phyloP scores from a whole-genome alignment of 2,329 filamentous ascomycete species.

The Westerdykella sp. region DNA sequence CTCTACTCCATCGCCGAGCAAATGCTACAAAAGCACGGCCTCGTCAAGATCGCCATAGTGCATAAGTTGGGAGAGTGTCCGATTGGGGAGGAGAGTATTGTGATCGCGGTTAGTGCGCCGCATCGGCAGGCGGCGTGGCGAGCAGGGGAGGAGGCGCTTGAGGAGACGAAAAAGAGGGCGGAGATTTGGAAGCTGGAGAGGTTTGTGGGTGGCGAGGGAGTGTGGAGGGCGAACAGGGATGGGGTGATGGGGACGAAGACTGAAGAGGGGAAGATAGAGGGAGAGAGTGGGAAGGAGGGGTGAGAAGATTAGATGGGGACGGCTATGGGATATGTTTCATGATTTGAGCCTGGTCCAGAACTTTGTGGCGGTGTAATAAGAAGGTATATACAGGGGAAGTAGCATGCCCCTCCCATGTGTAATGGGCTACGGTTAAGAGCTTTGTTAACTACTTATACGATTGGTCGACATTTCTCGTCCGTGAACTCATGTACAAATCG shows the following conservation, averaged over 20 bases:
- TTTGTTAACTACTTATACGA: no score
- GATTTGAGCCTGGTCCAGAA: no score
- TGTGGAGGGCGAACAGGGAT: constrained; percentile 86
- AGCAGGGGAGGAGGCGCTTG: constrained; percentile 82
- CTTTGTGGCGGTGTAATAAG: no score
- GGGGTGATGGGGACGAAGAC: constrained; percentile 53
- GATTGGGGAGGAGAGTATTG: constrained; percentile 86
- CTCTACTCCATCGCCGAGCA: constrained; percentile 59
- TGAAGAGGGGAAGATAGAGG: constrained; percentile 13
- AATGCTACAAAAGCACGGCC: constrained; percentile 54
- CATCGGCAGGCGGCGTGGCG: constrained; percentile 82
- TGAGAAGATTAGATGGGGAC: neutral
- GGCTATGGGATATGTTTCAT: no score
- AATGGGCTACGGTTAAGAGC: no score
- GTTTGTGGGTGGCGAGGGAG: constrained; percentile 68
- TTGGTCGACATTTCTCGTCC: no score
- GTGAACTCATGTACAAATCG: no score
- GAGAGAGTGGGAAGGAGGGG: constrained; percentile 1
- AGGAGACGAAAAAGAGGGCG: constrained; percentile 76
- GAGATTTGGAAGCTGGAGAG: constrained; percentile 95
- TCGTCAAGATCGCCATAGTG: constrained; percentile 70
- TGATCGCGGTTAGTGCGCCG: constrained; percentile 77
- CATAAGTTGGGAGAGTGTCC: constrained; percentile 82
- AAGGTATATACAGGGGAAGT: no score
- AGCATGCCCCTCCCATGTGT: no score